Conservation (phyloP, 192 early-diverging fungal genomes). For the Chytriomyces confervae region DNA sequence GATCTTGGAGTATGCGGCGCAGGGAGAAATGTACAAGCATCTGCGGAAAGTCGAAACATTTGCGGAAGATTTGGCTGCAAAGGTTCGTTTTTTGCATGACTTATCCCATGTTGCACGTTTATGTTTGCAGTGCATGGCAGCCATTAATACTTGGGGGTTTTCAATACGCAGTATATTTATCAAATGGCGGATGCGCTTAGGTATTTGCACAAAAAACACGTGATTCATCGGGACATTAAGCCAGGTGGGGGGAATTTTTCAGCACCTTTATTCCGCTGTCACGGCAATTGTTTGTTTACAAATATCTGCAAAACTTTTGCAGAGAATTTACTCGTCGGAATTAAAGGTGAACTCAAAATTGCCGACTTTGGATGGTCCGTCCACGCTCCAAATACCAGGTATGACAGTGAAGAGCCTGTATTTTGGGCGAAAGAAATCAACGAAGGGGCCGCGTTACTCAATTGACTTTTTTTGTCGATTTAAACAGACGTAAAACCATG, state of each 20-base stretch:
- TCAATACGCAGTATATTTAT: slow-evolving; percentile 74
- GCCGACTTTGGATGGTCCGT: slow-evolving; percentile 99
- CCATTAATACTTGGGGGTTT: background rate
- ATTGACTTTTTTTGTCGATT: slow-evolving; percentile 2
- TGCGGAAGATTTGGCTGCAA: slow-evolving; percentile 74
- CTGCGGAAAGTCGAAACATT: slow-evolving; percentile 75
- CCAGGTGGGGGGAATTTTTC: slow-evolving; percentile 56
- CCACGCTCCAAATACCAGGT: slow-evolving; percentile 73
- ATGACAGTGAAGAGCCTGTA: slow-evolving; percentile 6
- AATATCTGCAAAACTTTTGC: background rate
- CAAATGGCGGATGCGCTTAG: slow-evolving; percentile 86
- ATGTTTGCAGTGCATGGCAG: background rate
- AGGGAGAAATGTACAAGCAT: slow-evolving; percentile 90
- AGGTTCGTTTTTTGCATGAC: slow-evolving; percentile 51
- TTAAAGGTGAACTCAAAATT: slow-evolving; percentile 89
- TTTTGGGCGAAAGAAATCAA: no score
- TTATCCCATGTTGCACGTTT: background rate
- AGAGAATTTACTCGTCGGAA: slow-evolving; percentile 88
- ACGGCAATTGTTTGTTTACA: background rate
- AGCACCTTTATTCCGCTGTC: background rate
- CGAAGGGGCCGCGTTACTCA: background rate
- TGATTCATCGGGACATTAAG: slow-evolving; percentile 97
- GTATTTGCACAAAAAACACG: slow-evolving; percentile 88
- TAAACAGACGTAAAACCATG: slow-evolving; percentile 76
- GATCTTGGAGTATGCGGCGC: slow-evolving; percentile 94